These are phyloP conservation scores for Penicillium griseofulvum DNA, from an alignment of 2,329 filamentous ascomycete genomes.

Conservation along the genomic window DNA sequence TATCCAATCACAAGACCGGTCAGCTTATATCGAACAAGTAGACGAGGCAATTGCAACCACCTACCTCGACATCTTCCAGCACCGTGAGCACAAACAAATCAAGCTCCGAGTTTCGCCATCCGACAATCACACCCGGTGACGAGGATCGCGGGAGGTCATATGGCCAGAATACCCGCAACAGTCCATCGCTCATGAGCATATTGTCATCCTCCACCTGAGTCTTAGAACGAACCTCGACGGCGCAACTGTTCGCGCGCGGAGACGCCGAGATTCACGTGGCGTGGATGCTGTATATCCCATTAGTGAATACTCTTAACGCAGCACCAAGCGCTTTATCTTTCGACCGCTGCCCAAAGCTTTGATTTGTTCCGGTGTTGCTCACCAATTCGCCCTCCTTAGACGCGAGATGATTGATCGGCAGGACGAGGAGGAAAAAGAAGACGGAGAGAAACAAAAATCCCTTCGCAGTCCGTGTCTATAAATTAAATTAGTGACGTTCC, in stretches of 20 bases:
- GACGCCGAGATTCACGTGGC: constrained; percentile 72
- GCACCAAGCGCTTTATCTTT: neutral
- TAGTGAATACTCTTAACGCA: constrained; percentile 1
- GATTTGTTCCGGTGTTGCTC: constrained; percentile 36
- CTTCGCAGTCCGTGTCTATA: constrained; percentile 76
- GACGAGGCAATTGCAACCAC: constrained; percentile 29
- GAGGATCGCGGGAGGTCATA: constrained; percentile 73
- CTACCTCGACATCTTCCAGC: constrained; percentile 84
- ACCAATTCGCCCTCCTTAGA: constrained; percentile 76
- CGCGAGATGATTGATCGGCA: constrained; percentile 82
- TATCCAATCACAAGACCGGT: constrained; percentile 33
- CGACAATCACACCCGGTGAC: constrained; percentile 80
- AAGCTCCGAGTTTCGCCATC: constrained; percentile 88
- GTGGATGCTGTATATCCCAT: constrained; percentile 66
- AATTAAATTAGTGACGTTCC: constrained; percentile 5
- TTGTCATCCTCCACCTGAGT: constrained; percentile 50
- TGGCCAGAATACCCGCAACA: constrained; percentile 99
- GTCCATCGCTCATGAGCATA: constrained; percentile 69
- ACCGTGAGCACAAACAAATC: constrained; percentile 90
- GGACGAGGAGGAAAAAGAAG: constrained; percentile 77
- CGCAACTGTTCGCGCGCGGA: constrained; percentile 94
- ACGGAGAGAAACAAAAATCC: constrained; percentile 79
- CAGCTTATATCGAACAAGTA: neutral
- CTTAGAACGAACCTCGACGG: constrained; percentile 88
- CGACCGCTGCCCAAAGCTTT: constrained; percentile 1